Conservation (phyloP, 2,329 filamentous ascomycete species). For the Hymenoscyphus infarciens region DNA sequence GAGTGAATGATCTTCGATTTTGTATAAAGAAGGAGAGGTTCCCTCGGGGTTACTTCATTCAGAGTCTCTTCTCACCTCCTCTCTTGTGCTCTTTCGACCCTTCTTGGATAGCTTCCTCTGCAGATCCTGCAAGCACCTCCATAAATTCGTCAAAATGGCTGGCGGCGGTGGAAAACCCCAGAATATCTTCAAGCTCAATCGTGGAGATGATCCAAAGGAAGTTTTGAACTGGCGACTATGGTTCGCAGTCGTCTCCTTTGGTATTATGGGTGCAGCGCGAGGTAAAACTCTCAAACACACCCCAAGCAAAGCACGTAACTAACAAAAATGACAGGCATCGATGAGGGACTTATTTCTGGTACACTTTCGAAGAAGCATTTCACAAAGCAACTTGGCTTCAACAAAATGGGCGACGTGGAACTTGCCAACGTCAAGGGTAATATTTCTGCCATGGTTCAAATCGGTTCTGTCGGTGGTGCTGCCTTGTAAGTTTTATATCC, state of each 20-base stretch:
- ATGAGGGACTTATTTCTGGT: conserved; percentile 74
- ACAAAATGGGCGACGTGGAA: conserved; percentile 48
- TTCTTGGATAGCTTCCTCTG: neutral
- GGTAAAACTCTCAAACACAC: conserved; percentile 39
- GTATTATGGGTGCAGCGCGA: conserved; percentile 71
- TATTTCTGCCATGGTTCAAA: conserved; percentile 77
- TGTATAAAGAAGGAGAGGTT: neutral
- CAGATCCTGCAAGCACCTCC: neutral
- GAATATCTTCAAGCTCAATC: conserved; percentile 61
- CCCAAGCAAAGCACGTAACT: conserved; percentile 37
- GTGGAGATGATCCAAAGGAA: conserved; percentile 64
- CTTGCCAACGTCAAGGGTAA: conserved; percentile 70
- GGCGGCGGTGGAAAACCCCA: conserved; percentile 53
- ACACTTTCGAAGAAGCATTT: conserved; percentile 67
- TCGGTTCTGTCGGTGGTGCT: conserved; percentile 70
- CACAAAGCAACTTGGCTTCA: conserved; percentile 54
- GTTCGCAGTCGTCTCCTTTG: conserved; percentile 72
- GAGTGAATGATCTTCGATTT: neutral
- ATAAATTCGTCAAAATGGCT: conserved; percentile 39
- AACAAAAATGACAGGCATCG: conserved; percentile 33
- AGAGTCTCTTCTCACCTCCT: neutral
- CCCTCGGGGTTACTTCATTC: neutral
- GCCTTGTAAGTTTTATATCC: conserved; percentile 45
- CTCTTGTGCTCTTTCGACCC: neutral
- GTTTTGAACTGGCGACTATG: conserved; percentile 76